phyloP scores from a whole-genome alignment of 2,329 filamentous ascomycete species.

The Nemania diffusa region DNA sequence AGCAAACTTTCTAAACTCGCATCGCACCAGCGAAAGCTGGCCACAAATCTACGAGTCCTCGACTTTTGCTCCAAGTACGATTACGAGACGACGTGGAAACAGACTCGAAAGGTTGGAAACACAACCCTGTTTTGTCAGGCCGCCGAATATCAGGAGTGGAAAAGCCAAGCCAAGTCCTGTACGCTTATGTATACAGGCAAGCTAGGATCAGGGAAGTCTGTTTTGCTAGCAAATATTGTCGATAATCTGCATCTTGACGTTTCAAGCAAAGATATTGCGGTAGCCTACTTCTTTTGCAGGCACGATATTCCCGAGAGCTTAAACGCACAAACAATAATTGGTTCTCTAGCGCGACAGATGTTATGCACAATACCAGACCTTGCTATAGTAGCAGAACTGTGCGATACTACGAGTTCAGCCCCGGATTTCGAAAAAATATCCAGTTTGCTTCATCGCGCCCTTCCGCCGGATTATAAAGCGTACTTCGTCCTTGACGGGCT shows the following conservation, averaged over 20 bases:
- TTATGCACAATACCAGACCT: neutral
- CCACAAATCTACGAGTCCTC: neutral
- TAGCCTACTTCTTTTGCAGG: neutral
- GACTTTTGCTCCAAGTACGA: neutral
- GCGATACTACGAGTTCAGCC: neutral
- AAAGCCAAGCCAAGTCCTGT: neutral
- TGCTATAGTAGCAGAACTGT: neutral
- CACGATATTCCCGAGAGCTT: neutral
- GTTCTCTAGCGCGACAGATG: neutral
- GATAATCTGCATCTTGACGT: neutral
- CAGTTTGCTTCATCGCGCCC: neutral
- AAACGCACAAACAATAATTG: neutral
- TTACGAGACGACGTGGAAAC: neutral
- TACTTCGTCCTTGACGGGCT: neutral
- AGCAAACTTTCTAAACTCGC: no score
- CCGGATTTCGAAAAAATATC: neutral
- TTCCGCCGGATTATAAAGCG: neutral
- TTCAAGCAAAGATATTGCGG: neutral
- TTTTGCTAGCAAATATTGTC: neutral
- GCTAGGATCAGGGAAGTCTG: neutral
- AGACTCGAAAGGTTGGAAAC: neutral
- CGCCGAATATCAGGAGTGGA: neutral
- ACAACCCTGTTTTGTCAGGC: neutral
- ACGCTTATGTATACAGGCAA: neutral
- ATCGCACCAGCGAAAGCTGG: neutral